Evolutionary conservation across 2,329 filamentous ascomycete species (phyloP).

Genomic region (Colletotrichum destructivum): DNA sequence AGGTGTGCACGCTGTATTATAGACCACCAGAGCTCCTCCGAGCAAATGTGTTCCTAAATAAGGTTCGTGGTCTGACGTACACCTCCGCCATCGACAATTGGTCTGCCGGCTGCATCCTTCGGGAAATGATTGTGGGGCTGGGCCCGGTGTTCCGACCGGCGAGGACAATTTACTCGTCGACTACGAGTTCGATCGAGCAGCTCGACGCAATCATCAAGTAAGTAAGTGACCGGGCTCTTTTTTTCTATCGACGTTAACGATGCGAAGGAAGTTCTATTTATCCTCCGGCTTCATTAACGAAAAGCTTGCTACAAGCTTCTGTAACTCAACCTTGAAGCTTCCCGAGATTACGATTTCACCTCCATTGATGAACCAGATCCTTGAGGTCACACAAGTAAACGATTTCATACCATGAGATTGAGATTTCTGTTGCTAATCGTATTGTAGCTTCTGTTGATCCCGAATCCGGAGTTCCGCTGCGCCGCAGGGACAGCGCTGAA

Average conservation of each 20-base stretch:
- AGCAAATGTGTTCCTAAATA: not conserved
- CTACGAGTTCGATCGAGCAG: not conserved
- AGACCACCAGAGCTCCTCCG: not conserved
- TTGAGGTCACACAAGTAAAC: not conserved
- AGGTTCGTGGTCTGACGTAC: not conserved
- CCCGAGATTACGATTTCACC: not conserved
- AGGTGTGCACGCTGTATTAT: conserved; percentile 1
- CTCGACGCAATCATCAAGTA: conserved; percentile 1
- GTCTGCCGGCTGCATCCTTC: conserved; percentile 5
- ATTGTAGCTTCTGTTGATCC: not conserved
- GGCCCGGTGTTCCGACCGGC: conserved; percentile 2
- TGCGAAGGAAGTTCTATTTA: not conserved
- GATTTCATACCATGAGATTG: not conserved
- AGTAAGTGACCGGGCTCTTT: not conserved
- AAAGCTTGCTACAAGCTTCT: not conserved
- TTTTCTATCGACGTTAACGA: not conserved
- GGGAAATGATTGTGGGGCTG: not conserved
- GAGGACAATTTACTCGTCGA: not conserved
- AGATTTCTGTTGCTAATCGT: not conserved
- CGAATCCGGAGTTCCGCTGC: not conserved
- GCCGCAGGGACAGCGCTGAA: too few relatives aligned
- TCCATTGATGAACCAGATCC: not conserved
- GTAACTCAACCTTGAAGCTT: not conserved
- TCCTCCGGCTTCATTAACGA: conserved; percentile 1
- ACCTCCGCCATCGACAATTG: conserved; percentile 2